A percentile compares a stretch with the other conserved stretches of the same genome.
phyloP scores from a whole-genome alignment of 805 yeast genomes.

The Wickerhamiella galacta region DNA sequence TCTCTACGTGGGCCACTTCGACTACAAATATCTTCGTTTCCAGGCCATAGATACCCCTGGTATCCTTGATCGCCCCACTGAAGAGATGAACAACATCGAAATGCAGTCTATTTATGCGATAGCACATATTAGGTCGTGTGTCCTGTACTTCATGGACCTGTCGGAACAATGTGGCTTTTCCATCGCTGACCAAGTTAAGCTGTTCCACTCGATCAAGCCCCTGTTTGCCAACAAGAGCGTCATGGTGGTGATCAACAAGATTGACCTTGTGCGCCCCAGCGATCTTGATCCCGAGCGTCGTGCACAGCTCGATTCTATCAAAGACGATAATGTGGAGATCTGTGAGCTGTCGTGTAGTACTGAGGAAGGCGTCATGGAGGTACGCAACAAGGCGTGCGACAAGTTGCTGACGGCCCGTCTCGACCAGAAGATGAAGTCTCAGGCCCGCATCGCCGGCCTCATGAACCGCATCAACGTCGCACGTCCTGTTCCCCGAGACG shows the following conservation, averaged over 20 bases:
- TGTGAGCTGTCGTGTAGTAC: conserved; percentile 87
- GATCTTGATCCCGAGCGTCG: conserved; percentile 67
- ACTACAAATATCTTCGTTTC: conserved; percentile 90
- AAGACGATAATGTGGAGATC: conserved; percentile 66
- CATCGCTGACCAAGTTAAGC: conserved; percentile 90
- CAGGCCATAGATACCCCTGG: conserved; percentile 99
- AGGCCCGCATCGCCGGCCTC: conserved; percentile 74
- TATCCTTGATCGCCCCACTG: conserved; percentile 95
- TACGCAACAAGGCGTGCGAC: conserved; percentile 94
- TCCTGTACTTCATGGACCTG: conserved; percentile 92
- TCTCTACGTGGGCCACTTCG: conserved; percentile 94
- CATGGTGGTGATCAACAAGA: conserved; percentile 86
- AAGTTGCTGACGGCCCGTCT: conserved; percentile 87
- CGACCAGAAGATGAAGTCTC: conserved; percentile 89
- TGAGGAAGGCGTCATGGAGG: conserved; percentile 89
- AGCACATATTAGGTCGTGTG: conserved; percentile 95
- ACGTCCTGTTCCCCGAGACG: conserved; percentile 78
- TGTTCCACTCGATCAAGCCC: conserved; percentile 94
- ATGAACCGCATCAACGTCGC: conserved; percentile 93
- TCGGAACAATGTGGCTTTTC: conserved; percentile 99
- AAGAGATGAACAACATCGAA: conserved; percentile 98
- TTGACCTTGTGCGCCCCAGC: conserved; percentile 74
- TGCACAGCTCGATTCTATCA: conserved; percentile 48
- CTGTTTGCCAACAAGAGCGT: conserved; percentile 93
- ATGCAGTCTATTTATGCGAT: conserved; percentile 98